These are phyloP conservation scores for Mycosphaerelloides madeirae DNA, from an alignment of 2,329 filamentous ascomycete genomes.

Conservation along the genomic window DNA sequence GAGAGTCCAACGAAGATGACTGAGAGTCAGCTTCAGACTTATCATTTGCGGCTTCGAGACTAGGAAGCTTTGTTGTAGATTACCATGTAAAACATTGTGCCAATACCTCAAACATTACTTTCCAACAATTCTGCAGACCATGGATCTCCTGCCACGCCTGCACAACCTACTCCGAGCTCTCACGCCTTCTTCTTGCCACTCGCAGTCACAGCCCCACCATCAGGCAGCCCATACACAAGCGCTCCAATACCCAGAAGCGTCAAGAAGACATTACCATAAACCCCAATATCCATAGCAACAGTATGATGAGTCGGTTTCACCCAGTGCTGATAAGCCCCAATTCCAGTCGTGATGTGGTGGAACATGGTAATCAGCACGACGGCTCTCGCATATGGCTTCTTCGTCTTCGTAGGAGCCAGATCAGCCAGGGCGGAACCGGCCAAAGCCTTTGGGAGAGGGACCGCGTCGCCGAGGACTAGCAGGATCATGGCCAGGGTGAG, in stretches of 20 bases:
- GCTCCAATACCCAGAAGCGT: conserved; percentile 27
- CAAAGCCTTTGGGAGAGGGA: conserved; percentile 23
- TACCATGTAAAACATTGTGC: neutral
- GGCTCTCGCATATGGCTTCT: conserved; percentile 32
- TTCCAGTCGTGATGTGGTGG: conserved; percentile 33
- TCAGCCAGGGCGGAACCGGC: conserved; percentile 20
- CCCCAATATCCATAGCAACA: conserved; percentile 33
- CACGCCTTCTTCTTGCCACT: conserved; percentile 14
- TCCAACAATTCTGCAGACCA: neutral
- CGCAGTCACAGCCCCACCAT: conserved; percentile 11
- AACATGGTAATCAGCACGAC: conserved; percentile 31
- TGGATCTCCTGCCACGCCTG: neutral
- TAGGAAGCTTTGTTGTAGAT: conserved; percentile 15
- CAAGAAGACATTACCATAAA: conserved; percentile 31
- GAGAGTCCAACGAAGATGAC: conserved; percentile 68
- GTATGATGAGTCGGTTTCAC: conserved; percentile 29
- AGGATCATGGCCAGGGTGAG: conserved; percentile 30
- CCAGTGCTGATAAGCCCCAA: conserved; percentile 33
- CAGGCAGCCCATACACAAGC: conserved; percentile 24
- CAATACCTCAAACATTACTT: neutral
- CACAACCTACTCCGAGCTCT: neutral
- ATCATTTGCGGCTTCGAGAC: conserved; percentile 47
- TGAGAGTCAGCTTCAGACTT: conserved; percentile 54
- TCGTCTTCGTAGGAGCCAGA: conserved; percentile 8
- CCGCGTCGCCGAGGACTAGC: conserved; percentile 29